phyloP scores from a whole-genome alignment of 202 grass and related monocot genomes.

The Dendrocalamus latiflorus region DNA sequence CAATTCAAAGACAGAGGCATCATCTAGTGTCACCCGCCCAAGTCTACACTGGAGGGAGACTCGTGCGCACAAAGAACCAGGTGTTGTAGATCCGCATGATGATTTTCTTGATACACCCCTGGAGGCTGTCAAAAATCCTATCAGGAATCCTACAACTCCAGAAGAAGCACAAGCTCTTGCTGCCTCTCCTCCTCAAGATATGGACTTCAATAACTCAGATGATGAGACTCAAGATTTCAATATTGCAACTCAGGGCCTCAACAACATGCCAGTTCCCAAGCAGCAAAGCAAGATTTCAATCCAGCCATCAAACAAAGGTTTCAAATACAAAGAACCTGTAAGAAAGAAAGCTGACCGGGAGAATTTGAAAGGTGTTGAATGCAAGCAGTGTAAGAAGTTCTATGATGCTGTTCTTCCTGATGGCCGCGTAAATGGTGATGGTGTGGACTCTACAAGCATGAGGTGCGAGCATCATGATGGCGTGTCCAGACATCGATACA shows the following conservation, averaged over 20 bases:
- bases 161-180: slow-evolving; percentile 53
- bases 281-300: slow-evolving; percentile 43
- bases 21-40: slow-evolving; percentile 21
- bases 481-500: slow-evolving; percentile 95
- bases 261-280: slow-evolving; percentile 19
- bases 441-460: slow-evolving; percentile 31
- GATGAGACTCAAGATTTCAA: slow-evolving; percentile 83
- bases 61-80: slow-evolving; percentile 54
- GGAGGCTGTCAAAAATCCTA: slow-evolving; percentile 49
- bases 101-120: slow-evolving; percentile 93
- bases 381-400: slow-evolving; percentile 97
- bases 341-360: slow-evolving; percentile 83
- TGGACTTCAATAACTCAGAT: slow-evolving; percentile 79
- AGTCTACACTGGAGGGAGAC: slow-evolving; percentile 69
- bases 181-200: slow-evolving; percentile 55
- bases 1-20: slow-evolving; percentile 40
- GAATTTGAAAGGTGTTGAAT: slow-evolving; percentile 84
- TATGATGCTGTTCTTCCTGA: slow-evolving; percentile 84
- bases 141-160: slow-evolving; percentile 34
- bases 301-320: slow-evolving; percentile 57
- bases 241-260: slow-evolving; percentile 49
- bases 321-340: slow-evolving; percentile 84
- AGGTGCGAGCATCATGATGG: slow-evolving; percentile 91
- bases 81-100: slow-evolving; percentile 66
- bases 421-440: slow-evolving; percentile 28